A percentile compares a stretch with the other conserved stretches of the same genome.
Conservation (phyloP, 1,139 yeast species). For the Kluyveromyces sp. region DNA sequence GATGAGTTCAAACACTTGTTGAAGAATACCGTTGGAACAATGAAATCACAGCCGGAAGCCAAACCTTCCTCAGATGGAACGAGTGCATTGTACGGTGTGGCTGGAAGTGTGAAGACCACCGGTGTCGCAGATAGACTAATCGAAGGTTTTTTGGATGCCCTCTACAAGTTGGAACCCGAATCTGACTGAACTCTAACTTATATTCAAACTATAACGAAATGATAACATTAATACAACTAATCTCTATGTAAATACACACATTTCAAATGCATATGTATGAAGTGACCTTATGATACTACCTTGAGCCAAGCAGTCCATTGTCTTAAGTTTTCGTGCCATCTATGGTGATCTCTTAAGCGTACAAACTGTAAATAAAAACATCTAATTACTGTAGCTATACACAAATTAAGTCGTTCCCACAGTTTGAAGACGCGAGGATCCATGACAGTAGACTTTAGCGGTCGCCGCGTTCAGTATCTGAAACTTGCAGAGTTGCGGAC, state of each 20-base stretch:
- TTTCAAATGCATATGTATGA: no score
- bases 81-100: slow-evolving; percentile 90
- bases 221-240: no score
- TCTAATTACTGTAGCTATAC: not conserved
- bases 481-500: not conserved
- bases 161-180: slow-evolving; percentile 37
- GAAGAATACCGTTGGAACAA: slow-evolving; percentile 40
- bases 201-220: not conserved
- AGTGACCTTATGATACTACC: no score
- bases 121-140: slow-evolving; percentile 81
- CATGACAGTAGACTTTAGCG: no score
- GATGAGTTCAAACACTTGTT: slow-evolving; percentile 57
- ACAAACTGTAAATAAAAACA: no score
- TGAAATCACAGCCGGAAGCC: slow-evolving; percentile 33
- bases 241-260: no score
- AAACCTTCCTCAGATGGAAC: slow-evolving; percentile 45
- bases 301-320: no score
- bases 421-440: not conserved
- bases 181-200: not conserved
- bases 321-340: no score
- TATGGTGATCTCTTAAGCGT: no score
- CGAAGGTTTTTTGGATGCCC: slow-evolving; percentile 70
- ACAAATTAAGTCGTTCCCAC: not conserved
- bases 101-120: slow-evolving; percentile 77
- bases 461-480: no score